These are phyloP conservation scores for Adansonia madagascariensis DNA, from an alignment of 441 rosid species.

Conservation along the genomic window DNA sequence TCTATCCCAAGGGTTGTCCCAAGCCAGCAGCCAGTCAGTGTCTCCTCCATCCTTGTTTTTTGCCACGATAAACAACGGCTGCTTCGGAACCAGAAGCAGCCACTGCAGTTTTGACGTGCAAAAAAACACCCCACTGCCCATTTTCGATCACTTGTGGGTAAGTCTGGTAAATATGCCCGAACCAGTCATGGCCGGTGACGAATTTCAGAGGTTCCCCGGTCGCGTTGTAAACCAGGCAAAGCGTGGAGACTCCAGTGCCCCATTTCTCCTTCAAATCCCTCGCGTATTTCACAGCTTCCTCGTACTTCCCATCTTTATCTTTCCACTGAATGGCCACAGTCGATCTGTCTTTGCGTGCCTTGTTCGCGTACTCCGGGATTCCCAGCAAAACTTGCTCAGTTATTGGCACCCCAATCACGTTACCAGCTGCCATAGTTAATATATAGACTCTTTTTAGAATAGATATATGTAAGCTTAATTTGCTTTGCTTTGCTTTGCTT, in stretches of 20 bases:
- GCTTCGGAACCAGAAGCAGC: neutral
- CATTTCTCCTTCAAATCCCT: neutral
- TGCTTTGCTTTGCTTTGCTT: no score
- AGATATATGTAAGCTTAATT: no score
- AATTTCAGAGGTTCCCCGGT: neutral
- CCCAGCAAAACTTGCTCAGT: neutral
- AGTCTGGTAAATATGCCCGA: neutral
- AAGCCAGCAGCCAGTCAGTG: neutral
- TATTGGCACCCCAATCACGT: neutral
- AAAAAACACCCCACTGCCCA: neutral
- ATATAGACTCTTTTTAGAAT: no score
- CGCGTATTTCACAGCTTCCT: neutral
- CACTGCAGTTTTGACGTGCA: neutral
- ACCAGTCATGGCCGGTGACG: neutral
- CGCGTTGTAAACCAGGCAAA: slow-evolving; percentile 7
- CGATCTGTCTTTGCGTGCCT: neutral
- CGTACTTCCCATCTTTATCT: neutral
- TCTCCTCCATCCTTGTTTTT: neutral
- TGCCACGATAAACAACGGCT: slow-evolving; percentile 10
- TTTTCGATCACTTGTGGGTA: neutral
- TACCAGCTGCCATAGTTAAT: no score
- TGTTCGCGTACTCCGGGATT: neutral
- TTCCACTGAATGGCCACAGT: neutral
- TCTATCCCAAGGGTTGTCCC: slow-evolving; percentile 5
- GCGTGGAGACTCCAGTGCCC: slow-evolving; percentile 3